A percentile compares a stretch with the other conserved stretches of the same genome.
These are phyloP conservation scores for Eimeria zaria DNA, from an alignment of 169 alveolate genomes.

Conservation along the genomic window DNA sequence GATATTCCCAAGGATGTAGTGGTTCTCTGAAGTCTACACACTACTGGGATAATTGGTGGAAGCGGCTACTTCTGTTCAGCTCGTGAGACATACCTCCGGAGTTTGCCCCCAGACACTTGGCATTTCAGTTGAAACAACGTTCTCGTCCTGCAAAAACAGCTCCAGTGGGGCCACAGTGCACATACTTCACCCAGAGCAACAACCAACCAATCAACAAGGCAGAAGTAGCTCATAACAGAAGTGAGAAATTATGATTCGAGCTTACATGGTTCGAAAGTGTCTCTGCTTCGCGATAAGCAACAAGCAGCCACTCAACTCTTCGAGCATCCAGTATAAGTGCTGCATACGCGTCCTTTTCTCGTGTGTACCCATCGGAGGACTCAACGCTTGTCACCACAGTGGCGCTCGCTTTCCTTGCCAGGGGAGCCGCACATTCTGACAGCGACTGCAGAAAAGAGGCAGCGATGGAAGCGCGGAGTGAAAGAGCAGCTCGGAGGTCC, in stretches of 20 bases:
- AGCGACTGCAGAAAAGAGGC: constrained; percentile 54
- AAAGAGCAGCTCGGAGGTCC: constrained; percentile 39
- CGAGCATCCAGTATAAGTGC: constrained; percentile 42
- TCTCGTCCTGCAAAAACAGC: neutral
- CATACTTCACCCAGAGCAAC: neutral
- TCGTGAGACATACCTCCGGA: neutral
- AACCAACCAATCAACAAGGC: neutral
- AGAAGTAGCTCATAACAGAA: neutral
- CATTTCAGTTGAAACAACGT: neutral
- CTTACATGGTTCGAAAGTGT: constrained; percentile 12
- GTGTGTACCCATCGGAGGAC: neutral
- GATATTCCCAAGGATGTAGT: neutral
- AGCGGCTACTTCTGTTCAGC: neutral
- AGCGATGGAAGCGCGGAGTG: constrained; percentile 56
- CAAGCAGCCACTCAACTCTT: constrained; percentile 65
- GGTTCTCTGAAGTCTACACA: neutral
- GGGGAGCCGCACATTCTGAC: constrained; percentile 25
- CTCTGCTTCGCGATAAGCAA: constrained; percentile 35
- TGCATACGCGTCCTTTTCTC: neutral
- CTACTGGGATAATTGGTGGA: neutral
- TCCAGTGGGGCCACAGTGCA: neutral
- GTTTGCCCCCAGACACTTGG: neutral
- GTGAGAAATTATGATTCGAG: neutral
- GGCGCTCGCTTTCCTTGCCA: constrained; percentile 1
- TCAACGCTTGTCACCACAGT: neutral